phyloP scores from a whole-genome alignment of 2,329 filamentous ascomycete species.

The Talaromyces piceae region DNA sequence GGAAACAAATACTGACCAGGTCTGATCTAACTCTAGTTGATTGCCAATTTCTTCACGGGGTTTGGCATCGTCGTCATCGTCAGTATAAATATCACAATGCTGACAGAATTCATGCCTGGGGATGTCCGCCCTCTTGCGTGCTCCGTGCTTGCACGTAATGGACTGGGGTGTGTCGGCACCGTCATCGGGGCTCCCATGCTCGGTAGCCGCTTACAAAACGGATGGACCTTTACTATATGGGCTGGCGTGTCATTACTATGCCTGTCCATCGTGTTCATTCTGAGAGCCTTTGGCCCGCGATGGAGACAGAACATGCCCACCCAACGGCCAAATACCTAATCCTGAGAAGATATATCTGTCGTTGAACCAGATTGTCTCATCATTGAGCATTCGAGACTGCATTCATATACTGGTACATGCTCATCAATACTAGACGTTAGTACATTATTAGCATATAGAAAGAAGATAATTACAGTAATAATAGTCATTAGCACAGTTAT shows the following conservation, averaged over 20 bases:
- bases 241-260: conserved; percentile 3
- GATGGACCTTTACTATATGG: conserved; percentile 7
- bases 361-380: no score
- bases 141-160: conserved; percentile 4
- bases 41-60: conserved; percentile 9
- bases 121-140: conserved; percentile 4
- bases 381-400: no score
- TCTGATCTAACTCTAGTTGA: neutral
- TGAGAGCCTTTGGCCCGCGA: neutral
- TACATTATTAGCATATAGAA: neutral
- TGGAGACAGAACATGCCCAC: conserved; percentile 6
- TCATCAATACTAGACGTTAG: neutral
- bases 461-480: neutral
- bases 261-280: neutral
- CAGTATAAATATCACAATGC: conserved; percentile 5
- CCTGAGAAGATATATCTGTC: no score
- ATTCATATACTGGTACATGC: neutral
- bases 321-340: neutral
- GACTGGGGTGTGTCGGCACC: conserved; percentile 4
- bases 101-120: conserved; percentile 8
- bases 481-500: no score
- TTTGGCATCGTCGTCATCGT: conserved; percentile 7
- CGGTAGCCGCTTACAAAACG: neutral
- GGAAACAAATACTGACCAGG: neutral
- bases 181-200: conserved; percentile 7